phyloP scores from a whole-genome alignment of 768 basidiomycete species.

The Tricholoma hemisulphureum region DNA sequence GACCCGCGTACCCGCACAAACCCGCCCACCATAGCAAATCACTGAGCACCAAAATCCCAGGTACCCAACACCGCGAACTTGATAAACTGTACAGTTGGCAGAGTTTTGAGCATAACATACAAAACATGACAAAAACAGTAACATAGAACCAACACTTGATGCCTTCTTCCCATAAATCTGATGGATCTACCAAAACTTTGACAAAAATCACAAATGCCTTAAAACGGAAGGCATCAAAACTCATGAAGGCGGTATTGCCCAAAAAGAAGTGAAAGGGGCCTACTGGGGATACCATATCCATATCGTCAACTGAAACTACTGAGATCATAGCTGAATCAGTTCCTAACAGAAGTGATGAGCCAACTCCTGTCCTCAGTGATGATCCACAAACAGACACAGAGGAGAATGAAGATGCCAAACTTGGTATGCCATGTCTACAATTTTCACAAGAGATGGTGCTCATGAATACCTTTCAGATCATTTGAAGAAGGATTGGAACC shows the following conservation, averaged over 20 bases:
- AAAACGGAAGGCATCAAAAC: neutral
- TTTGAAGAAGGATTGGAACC: constrained; percentile 23
- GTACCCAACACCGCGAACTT: no score
- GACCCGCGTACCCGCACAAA: neutral
- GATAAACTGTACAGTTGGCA: neutral
- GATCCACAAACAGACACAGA: neutral
- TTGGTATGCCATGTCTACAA: neutral
- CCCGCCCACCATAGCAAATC: no score
- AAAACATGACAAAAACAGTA: neutral
- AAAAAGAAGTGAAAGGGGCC: neutral
- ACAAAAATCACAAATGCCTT: neutral
- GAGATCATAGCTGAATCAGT: no score
- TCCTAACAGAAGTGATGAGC: neutral
- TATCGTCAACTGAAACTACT: neutral
- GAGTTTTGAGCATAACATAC: neutral
- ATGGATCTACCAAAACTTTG: neutral
- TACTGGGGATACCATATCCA: neutral
- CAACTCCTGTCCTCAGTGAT: neutral
- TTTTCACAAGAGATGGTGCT: no score
- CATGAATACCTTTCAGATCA: constrained; percentile 7
- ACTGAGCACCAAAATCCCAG: no score
- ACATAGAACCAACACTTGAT: neutral
- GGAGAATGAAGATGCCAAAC: neutral
- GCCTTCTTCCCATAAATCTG: neutral
- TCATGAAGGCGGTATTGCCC: neutral